These are phyloP conservation scores for Zoysia japonica DNA, from an alignment of 176 grass and related monocot genomes.

Conservation along the genomic window DNA sequence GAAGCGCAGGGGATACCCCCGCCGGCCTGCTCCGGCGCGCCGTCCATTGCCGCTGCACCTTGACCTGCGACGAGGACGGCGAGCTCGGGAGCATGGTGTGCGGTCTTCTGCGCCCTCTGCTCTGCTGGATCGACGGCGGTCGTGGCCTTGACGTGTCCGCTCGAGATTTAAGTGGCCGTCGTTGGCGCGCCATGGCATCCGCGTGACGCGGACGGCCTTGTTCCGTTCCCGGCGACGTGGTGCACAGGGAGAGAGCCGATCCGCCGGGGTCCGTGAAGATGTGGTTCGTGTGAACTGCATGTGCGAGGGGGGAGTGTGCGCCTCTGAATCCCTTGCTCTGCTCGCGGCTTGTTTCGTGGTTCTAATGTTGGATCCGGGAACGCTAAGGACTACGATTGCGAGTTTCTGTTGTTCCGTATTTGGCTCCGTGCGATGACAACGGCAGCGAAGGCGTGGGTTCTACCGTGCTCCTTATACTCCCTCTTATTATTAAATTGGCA, in stretches of 20 bases:
- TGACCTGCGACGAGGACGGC: slow-evolving; percentile 21
- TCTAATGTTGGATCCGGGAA: background rate
- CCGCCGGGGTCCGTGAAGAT: slow-evolving; percentile 1
- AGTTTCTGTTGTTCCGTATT: slow-evolving; percentile 12
- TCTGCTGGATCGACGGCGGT: background rate
- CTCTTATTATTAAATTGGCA: no score
- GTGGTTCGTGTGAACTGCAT: slow-evolving; percentile 41
- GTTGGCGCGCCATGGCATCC: slow-evolving; percentile 25
- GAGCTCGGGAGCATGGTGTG: slow-evolving; percentile 37
- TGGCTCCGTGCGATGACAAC: slow-evolving; percentile 28
- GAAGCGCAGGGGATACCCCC: background rate
- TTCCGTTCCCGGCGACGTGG: slow-evolving; percentile 12
- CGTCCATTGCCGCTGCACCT: slow-evolving; percentile 26
- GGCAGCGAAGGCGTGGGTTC: slow-evolving; percentile 11
- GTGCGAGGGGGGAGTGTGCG: background rate
- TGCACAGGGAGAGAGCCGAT: background rate
- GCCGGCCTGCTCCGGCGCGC: background rate
- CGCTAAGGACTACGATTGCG: background rate
- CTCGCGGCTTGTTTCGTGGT: background rate
- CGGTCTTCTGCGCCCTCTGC: background rate
- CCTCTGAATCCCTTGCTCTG: background rate
- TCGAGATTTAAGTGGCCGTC: background rate
- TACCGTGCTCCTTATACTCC: no score
- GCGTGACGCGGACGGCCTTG: slow-evolving; percentile 31
- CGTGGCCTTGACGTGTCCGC: background rate